Conservation (phyloP, 345 rosid genomes). For the Schrenkiella parvula region DNA sequence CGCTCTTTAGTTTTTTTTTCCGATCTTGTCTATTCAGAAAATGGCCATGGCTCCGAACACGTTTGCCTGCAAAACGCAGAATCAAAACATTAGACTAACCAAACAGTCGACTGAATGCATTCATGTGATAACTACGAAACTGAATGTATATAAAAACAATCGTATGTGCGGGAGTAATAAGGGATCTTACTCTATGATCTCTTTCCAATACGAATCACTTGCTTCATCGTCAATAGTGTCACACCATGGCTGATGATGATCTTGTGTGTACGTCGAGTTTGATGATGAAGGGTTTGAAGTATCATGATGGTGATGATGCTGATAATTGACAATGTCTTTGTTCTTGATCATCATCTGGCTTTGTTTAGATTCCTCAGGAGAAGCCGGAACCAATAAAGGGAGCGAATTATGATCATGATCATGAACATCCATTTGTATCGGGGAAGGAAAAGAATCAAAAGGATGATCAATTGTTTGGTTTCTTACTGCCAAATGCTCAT, state of each 20-base stretch:
- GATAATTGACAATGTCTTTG: slow-evolving; percentile 6
- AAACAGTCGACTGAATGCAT: not conserved
- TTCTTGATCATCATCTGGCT: slow-evolving; percentile 17
- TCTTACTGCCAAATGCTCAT: slow-evolving; percentile 17
- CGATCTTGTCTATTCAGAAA: slow-evolving; percentile 18
- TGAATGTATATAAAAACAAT: not conserved
- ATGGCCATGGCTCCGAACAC: slow-evolving; percentile 49
- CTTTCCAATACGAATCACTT: slow-evolving; percentile 53
- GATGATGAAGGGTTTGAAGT: slow-evolving; percentile 51
- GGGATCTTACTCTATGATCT: slow-evolving; percentile 49
- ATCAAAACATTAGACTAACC: not conserved
- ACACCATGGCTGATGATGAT: slow-evolving; percentile 34
- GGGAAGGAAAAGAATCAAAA: slow-evolving; percentile 28
- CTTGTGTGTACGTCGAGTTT: slow-evolving; percentile 50
- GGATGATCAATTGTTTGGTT: not conserved
- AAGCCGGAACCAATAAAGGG: slow-evolving; percentile 46
- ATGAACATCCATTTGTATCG: not conserved
- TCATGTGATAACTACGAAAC: not conserved
- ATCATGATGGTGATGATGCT: not conserved
- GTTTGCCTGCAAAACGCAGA: slow-evolving; percentile 45
- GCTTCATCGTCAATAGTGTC: slow-evolving; percentile 44
- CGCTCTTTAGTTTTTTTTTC: not conserved
- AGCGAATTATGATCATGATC: slow-evolving; percentile 27
- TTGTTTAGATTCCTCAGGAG: slow-evolving; percentile 36
- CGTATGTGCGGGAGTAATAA: not conserved